Evolutionary conservation across 345 rosid species (phyloP), one percentile per base, ranked within the genome.

Genomic region (Sonneratia alba): DNA sequence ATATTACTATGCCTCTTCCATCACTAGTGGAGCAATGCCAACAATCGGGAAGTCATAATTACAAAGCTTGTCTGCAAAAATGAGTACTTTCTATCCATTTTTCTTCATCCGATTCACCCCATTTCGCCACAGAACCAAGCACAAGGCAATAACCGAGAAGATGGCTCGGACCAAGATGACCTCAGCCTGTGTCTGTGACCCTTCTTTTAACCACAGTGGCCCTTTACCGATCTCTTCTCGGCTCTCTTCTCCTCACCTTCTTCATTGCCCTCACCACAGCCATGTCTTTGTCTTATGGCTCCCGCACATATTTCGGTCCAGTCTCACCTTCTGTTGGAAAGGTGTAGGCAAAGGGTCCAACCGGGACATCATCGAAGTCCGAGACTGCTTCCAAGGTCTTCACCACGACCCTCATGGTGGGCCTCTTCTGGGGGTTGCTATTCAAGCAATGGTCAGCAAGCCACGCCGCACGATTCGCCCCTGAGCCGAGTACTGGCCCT

Each of bases 111-210:
- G 27, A 11, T 27, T 11, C 13, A 13, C 18, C 38, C 13, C 13
- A 34, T 7, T 62, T 62, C 66, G 80, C 70, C 93, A 88, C 74
- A 85, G 83, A 66, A 81, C 80, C 68, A 72, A 83, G 61, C 89
- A 91, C 80, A 91, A 73, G 72, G 83, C 74, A 10, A 93, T 88
- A 77, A 91, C 98, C 16, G 96, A 86, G 83, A 85, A 77, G 66
- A 86, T 86, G 6, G 83, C 87, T 4, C 93, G 84, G 89, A 83
- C 85, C 74, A 85, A 49, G 65, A 70, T 69, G 79, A 53, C 78
- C 80, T 87, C 36, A 70, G 55, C 73, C 79, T 77, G 61, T 78
- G 87, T 71, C 81, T 73, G 7, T 67, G 79, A 27, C 32, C 32
- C 59, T 73, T 69, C 6, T 67, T 84, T 8, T 37, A 75, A 47